Base-by-base conservation (phyloP, 768 basidiomycete genomes). In the Artomyces pyxidatus region DNA sequence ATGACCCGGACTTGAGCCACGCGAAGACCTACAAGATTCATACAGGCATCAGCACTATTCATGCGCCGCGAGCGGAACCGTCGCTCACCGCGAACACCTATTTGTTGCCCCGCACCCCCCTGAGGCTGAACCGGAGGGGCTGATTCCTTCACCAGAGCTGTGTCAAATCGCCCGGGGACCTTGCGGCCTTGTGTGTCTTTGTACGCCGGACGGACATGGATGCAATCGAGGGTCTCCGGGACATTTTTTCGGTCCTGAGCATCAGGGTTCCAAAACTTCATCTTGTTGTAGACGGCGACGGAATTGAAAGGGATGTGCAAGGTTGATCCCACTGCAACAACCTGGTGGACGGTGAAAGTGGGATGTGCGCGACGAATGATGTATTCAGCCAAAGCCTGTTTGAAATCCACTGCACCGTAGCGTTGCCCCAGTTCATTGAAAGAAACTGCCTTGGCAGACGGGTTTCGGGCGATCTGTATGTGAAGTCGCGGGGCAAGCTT, bases 161-260 rank as follows among this genome's bases (percentile, higher is more conserved):
- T 50, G 21, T 50, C 49, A 29, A 50, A 50, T 14, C 49, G 43
- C 17, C 23, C 49, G 22, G 49, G 43, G 1, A 45, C 23, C 10
- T 21, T 6, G 17, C 32, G 43, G 12, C 25, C 35, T 9, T 22
- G 40, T 14, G 16, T 17, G 25, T 35, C 41, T 19, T 28, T 2
- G 8, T 37, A 14, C 8, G 29, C 8, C 3, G 29, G 43, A 4
- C 27, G 43, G 17, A 30, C 43, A 38, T 37, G 21, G 19, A 45
- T 25, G 3, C 9, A 28, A n/a, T 50, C 49, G 0, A 16, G 16
- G 12, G 17, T 37, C 1, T 38, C 29, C 3, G 28, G 32, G 11
- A 7, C 49, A 5, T 7, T 11, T 2, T 19, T 40, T 12, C 9
- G 6, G 4, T 2, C 17, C 3, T 22, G 48, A 16, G 28, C 11